Evolutionary conservation across 2,329 filamentous ascomycete species (phyloP), one percentile per base, ranked within the genome.

Genomic region (Thielaviopsis populi): DNA sequence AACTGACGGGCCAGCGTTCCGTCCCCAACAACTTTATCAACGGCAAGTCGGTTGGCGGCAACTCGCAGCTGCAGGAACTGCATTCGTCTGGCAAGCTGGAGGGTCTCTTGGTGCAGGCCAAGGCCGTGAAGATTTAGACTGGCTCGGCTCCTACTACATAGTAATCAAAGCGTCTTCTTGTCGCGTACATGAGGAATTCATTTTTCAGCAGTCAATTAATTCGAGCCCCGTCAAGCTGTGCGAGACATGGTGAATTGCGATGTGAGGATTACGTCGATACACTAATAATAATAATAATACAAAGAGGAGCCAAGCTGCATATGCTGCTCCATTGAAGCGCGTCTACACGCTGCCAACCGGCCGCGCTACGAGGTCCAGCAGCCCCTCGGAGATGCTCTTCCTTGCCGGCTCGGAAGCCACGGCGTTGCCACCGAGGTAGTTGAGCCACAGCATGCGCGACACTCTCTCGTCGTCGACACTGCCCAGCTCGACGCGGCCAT

Each of bases 11-110:
- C 74, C 94, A 99, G 81, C 81, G 85, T 71, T 92, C 89, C 70
- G 94, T 99, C 5, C 94, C 94, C 71, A 97, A 97, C 79, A 88
- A 96, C 78, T 97, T 88, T 80, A 97, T 99, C 76, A 78, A 78
- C 70, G 78, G 91, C 78, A 79, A 95, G 79, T 92, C 96, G 77
- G 95, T 99, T 74, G 94, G 94, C 68, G 94, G 94, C 69, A 97
- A 97, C 83, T 95, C 90, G 27, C 92, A 95, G 68, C 76, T 97
- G 63, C 81, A 84, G 69, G 70, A 71, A 40, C 74, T 94, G 69
- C 76, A 89, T 63, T 71, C 68, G 43, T 67, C 68, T 17, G 74
- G 72, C 68, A 71, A 76, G 71, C 73, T 78, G 33, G 70, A 75
- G 70, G 67, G 69, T 43, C 69, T 79, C 59, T 72, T 82, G 61